Percentiles rank a stretch among this genome's conserved stretches.
Conservation (phyloP, 2,329 filamentous ascomycete genomes). For the Trichoderma aggressivum region DNA sequence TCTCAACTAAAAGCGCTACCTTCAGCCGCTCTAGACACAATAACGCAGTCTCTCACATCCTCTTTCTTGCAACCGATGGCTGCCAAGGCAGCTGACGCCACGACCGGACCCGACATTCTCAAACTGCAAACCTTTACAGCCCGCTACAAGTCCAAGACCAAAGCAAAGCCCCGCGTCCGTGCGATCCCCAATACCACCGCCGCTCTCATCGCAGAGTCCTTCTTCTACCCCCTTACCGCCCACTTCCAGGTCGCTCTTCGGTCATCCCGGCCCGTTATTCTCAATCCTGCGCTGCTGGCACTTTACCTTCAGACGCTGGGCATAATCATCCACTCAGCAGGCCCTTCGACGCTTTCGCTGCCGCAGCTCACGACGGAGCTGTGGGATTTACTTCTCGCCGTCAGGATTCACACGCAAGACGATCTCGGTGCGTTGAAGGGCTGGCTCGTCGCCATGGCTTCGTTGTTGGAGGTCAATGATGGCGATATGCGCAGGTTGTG, state of each 20-base stretch:
- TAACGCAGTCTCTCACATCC: slow-evolving; percentile 65
- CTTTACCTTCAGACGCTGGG: slow-evolving; percentile 84
- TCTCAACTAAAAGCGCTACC: slow-evolving; percentile 50
- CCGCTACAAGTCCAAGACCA: slow-evolving; percentile 35
- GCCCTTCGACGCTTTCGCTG: slow-evolving; percentile 71
- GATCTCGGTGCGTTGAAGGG: slow-evolving; percentile 69
- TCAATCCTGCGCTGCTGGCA: slow-evolving; percentile 71
- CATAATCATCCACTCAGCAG: slow-evolving; percentile 77
- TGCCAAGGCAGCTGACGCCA: slow-evolving; percentile 72
- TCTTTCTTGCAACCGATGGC: slow-evolving; percentile 79
- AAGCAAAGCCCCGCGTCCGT: slow-evolving; percentile 42
- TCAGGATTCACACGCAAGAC: slow-evolving; percentile 58
- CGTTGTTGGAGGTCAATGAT: slow-evolving; percentile 77
- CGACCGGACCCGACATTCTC: slow-evolving; percentile 75
- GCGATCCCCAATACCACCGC: slow-evolving; percentile 75
- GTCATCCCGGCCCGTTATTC: slow-evolving; percentile 55
- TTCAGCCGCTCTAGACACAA: slow-evolving; percentile 60
- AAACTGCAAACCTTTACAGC: slow-evolving; percentile 89
- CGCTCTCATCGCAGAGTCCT: slow-evolving; percentile 67
- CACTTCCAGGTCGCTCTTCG: slow-evolving; percentile 68
- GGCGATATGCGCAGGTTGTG: slow-evolving; percentile 69
- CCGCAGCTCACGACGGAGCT: slow-evolving; percentile 80
- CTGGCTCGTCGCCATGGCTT: slow-evolving; percentile 74
- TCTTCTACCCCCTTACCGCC: slow-evolving; percentile 84
- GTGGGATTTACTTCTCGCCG: slow-evolving; percentile 72